Evolutionary conservation across 2,329 filamentous ascomycete genomes (phyloP).

Genomic region (Fusarium continuum): DNA sequence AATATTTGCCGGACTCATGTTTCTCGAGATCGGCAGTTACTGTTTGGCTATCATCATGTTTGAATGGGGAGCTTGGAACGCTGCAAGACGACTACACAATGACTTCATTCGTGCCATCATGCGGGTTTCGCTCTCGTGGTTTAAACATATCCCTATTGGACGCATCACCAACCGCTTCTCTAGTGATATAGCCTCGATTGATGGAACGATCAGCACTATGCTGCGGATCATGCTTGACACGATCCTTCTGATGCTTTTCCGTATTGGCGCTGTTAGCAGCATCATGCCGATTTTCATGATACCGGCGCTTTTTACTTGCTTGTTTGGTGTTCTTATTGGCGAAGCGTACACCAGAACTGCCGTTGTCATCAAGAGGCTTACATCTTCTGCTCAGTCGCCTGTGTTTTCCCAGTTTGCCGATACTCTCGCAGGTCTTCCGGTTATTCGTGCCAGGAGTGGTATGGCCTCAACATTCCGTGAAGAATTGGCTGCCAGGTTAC

Average conservation of each 20-base stretch:
- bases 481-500: conserved; percentile 60
- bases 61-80: conserved; percentile 65
- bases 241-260: conserved; percentile 54
- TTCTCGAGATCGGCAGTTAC: conserved; percentile 55
- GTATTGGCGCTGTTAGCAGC: conserved; percentile 58
- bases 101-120: conserved; percentile 62
- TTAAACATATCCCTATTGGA: conserved; percentile 62
- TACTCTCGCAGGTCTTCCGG: conserved; percentile 58
- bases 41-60: conserved; percentile 57
- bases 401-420: conserved; percentile 67
- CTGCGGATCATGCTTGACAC: conserved; percentile 56
- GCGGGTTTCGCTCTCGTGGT: conserved; percentile 65
- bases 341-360: conserved; percentile 62
- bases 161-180: conserved; percentile 65
- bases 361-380: conserved; percentile 56
- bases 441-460: conserved; percentile 61
- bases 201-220: conserved; percentile 57
- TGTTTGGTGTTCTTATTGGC: conserved; percentile 56
- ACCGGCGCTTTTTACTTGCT: conserved; percentile 56
- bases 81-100: conserved; percentile 61
- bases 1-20: conserved; percentile 59
- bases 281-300: conserved; percentile 63
- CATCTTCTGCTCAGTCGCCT: conserved; percentile 60
- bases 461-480: conserved; percentile 59
- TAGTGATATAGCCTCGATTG: conserved; percentile 66